Base-by-base conservation (phyloP, 2,329 filamentous ascomycete species). In the Nectriaceae sp. region DNA sequence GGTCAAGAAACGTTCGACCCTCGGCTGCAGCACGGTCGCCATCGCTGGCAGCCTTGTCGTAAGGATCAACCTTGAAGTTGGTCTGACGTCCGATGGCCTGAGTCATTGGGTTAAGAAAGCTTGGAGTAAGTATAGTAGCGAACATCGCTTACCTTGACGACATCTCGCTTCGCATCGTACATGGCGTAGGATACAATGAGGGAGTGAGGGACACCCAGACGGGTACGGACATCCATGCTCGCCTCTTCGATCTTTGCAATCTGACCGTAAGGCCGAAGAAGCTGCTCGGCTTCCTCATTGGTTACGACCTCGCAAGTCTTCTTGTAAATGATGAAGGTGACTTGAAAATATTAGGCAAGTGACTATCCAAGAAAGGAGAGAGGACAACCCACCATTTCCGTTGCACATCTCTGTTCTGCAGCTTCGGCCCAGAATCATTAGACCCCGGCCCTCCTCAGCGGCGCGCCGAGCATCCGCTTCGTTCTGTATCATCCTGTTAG, bases 371-470 rank as follows among this genome's bases (percentile, higher is more conserved):
- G 11, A 45, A 11, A 49, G 11, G 31, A 38, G 15, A 6, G 4
- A 8, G 22, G 16, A 40, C 3, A 66, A 53, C 78, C 70, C 65
- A 81, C 83, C 73, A 56, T 83, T 80, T 21, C 78, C 82, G 54
- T 78, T 78, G 18, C 80, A 80, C 65, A 74, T 78, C 67, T 87
- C 83, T 18, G 75, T 79, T 16, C 84, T 80, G 64, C 79, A 82
- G 11, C 76, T 70, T 11, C 84, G 79, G 13, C 80, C 81, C 37
- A 78, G 71, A 44, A 85, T 78, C 3, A 74, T 50, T 8, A 68
- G 61, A 11, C 77, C 78, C 36, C 71, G 73, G 8, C 76, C 81
- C 4, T 74, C 48, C 2, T 57, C 54, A 44, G 81, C 68, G 18
- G 82, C 83, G 13, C 49, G 56, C 16, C 72, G 62, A 2, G 83